A percentile compares a stretch with the other conserved stretches of the same genome.
Conservation (phyloP, 2,329 filamentous ascomycete species). For the Endoconidiophora laricicola region DNA sequence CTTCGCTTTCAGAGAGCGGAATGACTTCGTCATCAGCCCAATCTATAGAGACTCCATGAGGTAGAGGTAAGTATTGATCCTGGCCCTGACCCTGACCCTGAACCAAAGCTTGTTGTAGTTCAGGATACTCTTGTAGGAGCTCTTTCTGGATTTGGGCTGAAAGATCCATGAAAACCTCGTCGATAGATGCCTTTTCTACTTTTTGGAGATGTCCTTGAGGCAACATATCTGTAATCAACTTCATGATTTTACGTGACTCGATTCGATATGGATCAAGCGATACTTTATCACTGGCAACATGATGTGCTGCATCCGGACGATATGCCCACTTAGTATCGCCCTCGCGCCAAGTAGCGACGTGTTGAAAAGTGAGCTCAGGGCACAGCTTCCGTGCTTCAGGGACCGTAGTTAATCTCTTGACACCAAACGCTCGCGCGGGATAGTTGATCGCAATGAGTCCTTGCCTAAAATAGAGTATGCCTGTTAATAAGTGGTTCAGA, state of each 20-base stretch:
- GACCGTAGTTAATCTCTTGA: constrained; percentile 63
- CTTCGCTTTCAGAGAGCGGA: constrained; percentile 58
- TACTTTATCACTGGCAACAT: constrained; percentile 82
- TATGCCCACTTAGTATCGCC: constrained; percentile 89
- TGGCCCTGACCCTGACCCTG: constrained; percentile 44
- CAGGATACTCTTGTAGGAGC: constrained; percentile 60
- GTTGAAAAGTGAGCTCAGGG: constrained; percentile 68
- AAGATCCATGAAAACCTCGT: constrained; percentile 89
- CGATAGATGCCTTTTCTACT: constrained; percentile 86
- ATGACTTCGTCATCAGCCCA: constrained; percentile 74
- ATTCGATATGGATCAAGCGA: constrained; percentile 82
- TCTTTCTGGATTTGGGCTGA: constrained; percentile 67
- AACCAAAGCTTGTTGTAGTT: constrained; percentile 29
- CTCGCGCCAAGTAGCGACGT: constrained; percentile 89
- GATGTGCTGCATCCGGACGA: constrained; percentile 58
- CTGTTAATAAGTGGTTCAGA: constrained; percentile 12
- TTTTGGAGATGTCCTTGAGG: constrained; percentile 50
- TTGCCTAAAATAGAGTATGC: constrained; percentile 36
- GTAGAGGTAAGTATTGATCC: constrained; percentile 53
- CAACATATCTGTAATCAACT: constrained; percentile 57
- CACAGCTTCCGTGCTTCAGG: constrained; percentile 75
- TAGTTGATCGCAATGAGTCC: constrained; percentile 95
- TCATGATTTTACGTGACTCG: constrained; percentile 68
- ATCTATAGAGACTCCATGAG: constrained; percentile 52
- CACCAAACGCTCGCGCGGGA: constrained; percentile 63